Conservation (phyloP, 176 grass and related monocot species). For the Alopecurus myosuroides region DNA sequence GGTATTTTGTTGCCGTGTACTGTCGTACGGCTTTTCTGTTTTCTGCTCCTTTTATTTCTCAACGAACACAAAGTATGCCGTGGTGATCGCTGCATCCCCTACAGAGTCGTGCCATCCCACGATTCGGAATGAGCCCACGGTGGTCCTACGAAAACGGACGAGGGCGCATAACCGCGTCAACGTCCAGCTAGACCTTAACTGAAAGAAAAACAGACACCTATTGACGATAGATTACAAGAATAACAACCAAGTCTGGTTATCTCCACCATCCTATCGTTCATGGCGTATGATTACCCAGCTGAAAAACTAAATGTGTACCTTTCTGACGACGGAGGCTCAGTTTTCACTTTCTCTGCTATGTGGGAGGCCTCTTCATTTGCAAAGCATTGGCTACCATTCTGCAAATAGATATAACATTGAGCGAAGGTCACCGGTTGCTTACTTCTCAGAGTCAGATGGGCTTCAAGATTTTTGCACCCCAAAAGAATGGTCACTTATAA, state of each 20-base stretch:
- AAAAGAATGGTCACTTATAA: slow-evolving; percentile 47
- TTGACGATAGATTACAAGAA: too few species aligned
- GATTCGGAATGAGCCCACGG: too few species aligned
- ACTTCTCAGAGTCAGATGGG: slow-evolving; percentile 37
- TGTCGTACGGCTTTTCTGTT: too few species aligned
- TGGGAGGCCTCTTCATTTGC: slow-evolving; percentile 59
- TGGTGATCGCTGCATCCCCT: too few species aligned
- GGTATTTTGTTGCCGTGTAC: too few species aligned
- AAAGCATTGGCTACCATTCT: slow-evolving; percentile 68
- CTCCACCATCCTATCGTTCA: slow-evolving; percentile 54
- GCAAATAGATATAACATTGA: slow-evolving; percentile 59
- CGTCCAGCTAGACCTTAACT: too few species aligned
- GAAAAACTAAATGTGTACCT: slow-evolving; percentile 69
- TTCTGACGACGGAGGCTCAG: slow-evolving; percentile 66
- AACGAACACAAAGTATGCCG: too few species aligned
- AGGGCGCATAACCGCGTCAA: too few species aligned
- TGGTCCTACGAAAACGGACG: too few species aligned
- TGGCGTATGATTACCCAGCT: slow-evolving; percentile 64
- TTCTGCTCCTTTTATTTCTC: too few species aligned
- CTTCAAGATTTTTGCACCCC: background rate
- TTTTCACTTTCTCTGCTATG: slow-evolving; percentile 67
- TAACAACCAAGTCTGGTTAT: slow-evolving; percentile 65
- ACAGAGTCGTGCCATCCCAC: too few species aligned
- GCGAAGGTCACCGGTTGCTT: slow-evolving; percentile 54
- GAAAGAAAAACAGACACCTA: too few species aligned